A percentile compares a stretch with the other conserved stretches of the same genome.
Conservation (phyloP, 352 stramenopile species). For the Pythium utonaiense region DNA sequence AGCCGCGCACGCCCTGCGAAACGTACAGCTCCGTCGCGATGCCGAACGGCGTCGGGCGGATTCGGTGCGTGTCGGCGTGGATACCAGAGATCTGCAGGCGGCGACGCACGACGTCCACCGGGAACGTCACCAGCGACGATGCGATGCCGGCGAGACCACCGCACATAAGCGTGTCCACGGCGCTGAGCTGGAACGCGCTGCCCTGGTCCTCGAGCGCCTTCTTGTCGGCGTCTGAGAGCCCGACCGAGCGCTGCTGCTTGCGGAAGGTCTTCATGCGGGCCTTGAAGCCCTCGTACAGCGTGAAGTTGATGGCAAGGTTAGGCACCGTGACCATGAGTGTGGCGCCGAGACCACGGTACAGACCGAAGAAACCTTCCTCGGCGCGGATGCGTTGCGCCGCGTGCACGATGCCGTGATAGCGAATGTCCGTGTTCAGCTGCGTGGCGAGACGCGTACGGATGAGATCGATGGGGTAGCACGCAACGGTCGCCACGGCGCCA, state of each 20-base stretch:
- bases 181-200: conserved; percentile 33
- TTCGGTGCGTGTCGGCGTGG: conserved; percentile 58
- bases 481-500: conserved; percentile 73
- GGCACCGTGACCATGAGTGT: conserved; percentile 95
- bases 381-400: conserved; percentile 91
- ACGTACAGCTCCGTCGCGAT: conserved; percentile 69
- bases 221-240: conserved; percentile 28
- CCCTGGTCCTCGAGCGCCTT: conserved; percentile 9
- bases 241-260: conserved; percentile 31
- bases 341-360: conserved; percentile 92
- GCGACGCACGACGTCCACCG: conserved; percentile 92
- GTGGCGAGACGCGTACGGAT: conserved; percentile 93
- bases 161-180: conserved; percentile 89
- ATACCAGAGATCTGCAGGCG: conserved; percentile 94
- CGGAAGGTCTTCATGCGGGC: conserved; percentile 82
- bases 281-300: conserved; percentile 94
- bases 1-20: conserved; percentile 72
- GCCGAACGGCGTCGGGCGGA: conserved; percentile 66
- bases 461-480: conserved; percentile 96
- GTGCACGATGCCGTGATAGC: conserved; percentile 90
- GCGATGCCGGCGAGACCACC: conserved; percentile 88
- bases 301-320: conserved; percentile 96
- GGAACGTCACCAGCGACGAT: conserved; percentile 93
- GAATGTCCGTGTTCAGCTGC: conserved; percentile 88
- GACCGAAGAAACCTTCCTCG: conserved; percentile 83